phyloP scores from a whole-genome alignment of 768 basidiomycete genomes.

The Rhodocollybia butyracea region DNA sequence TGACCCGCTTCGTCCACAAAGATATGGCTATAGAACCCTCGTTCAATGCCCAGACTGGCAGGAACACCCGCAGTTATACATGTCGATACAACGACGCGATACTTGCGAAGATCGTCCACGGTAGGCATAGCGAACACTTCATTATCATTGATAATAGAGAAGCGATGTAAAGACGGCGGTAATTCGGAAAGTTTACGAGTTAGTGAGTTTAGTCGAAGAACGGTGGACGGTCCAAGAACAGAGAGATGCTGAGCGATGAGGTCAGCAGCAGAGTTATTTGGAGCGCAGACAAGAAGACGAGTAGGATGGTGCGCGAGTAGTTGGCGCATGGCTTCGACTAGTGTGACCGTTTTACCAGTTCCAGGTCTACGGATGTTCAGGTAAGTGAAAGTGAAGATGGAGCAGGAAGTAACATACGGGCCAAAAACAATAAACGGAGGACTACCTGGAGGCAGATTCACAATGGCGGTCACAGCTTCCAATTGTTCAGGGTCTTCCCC shows the following conservation, averaged over 20 bases:
- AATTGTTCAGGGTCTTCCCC: constrained; percentile 44
- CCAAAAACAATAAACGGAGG: constrained; percentile 61
- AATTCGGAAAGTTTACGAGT: constrained; percentile 36
- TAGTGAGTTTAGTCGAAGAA: constrained; percentile 55
- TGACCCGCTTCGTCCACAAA: constrained; percentile 68
- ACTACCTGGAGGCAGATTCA: constrained; percentile 40
- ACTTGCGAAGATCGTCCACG: constrained; percentile 34
- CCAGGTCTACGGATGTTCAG: constrained; percentile 39
- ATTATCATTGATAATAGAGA: constrained; percentile 37
- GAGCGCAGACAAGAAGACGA: constrained; percentile 60
- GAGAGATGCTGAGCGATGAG: constrained; percentile 45
- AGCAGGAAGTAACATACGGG: constrained; percentile 41
- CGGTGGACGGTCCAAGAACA: constrained; percentile 16
- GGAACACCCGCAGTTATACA: constrained; percentile 52
- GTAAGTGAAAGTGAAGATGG: background rate
- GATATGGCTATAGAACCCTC: constrained; percentile 58
- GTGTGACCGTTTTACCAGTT: constrained; percentile 67
- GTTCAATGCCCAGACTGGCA: constrained; percentile 41
- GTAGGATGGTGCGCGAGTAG: constrained; percentile 40
- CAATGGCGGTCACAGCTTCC: constrained; percentile 47
- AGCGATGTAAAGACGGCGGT: constrained; percentile 33
- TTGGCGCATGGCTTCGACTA: constrained; percentile 62
- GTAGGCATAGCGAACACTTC: constrained; percentile 44
- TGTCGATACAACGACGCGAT: constrained; percentile 54
- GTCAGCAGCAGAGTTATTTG: constrained; percentile 68